A percentile compares a stretch with the other conserved stretches of the same genome.
phyloP scores from a whole-genome alignment of 2,329 filamentous ascomycete species.

The Exophiala calicioides region DNA sequence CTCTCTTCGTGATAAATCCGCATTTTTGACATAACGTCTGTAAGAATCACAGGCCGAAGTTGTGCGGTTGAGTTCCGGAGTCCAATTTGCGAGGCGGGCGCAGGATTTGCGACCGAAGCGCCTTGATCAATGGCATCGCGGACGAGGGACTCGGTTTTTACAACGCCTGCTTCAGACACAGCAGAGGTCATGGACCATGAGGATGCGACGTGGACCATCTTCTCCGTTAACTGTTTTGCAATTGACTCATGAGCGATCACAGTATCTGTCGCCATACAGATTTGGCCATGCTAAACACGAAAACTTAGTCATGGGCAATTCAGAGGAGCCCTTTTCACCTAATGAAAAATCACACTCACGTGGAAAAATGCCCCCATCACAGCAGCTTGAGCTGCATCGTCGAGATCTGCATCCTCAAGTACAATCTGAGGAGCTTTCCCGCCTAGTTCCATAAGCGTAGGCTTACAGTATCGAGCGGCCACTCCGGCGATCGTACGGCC shows the following conservation, averaged over 20 bases:
- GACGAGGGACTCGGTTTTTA: slow-evolving; percentile 53
- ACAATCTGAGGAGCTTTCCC: slow-evolving; percentile 80
- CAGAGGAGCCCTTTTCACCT: too few species aligned
- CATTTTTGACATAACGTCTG: slow-evolving; percentile 58
- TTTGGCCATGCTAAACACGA: slow-evolving; percentile 20
- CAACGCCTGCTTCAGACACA: background rate
- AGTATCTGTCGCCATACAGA: slow-evolving; percentile 45
- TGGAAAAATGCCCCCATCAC: slow-evolving; percentile 24
- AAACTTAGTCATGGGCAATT: slow-evolving; percentile 5
- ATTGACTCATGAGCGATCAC: slow-evolving; percentile 9
- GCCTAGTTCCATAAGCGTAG: slow-evolving; percentile 75
- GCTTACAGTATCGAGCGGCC: slow-evolving; percentile 75
- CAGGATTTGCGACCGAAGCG: slow-evolving; percentile 54
- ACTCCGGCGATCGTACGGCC: slow-evolving; percentile 69
- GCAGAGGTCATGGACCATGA: background rate
- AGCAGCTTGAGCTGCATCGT: too few species aligned
- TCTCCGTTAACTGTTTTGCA: background rate
- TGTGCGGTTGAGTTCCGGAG: too few species aligned
- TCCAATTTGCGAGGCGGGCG: background rate
- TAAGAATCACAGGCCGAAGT: slow-evolving; percentile 60
- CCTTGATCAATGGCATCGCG: slow-evolving; percentile 58
- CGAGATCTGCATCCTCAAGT: slow-evolving; percentile 75
- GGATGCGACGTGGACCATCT: background rate
- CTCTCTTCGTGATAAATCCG: slow-evolving; percentile 59
- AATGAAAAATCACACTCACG: too few species aligned